Evolutionary conservation across 345 rosid genomes (phyloP).

Genomic region (Hirschfeldia incana): DNA sequence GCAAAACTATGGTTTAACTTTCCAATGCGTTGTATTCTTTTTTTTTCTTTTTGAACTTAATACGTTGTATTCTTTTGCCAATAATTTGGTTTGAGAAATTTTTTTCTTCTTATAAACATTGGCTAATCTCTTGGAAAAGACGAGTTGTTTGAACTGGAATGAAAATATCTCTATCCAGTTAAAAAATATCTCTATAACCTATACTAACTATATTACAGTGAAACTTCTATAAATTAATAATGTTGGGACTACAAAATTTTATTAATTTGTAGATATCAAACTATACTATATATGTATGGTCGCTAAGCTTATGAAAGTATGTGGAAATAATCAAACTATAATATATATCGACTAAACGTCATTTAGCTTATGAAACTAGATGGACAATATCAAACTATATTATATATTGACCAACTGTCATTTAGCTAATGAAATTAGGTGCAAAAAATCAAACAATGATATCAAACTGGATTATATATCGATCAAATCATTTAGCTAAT

Average conservation of each 20-base stretch:
- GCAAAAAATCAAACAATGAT: too few relatives aligned
- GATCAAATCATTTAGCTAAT: too few relatives aligned
- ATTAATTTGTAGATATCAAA: too few relatives aligned
- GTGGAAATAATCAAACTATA: not conserved
- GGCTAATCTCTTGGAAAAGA: not conserved
- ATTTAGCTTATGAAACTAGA: not conserved
- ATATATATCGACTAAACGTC: not conserved
- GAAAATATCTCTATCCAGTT: not conserved
- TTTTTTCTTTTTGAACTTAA: too few relatives aligned
- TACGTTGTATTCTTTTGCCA: too few relatives aligned
- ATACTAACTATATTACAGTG: not conserved
- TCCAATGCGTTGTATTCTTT: not conserved
- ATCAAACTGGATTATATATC: too few relatives aligned
- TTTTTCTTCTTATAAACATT: not conserved
- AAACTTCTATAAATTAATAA: too few relatives aligned
- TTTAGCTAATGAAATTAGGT: too few relatives aligned
- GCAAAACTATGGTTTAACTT: not conserved
- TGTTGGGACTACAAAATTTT: too few relatives aligned
- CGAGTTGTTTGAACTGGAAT: not conserved
- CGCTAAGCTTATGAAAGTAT: not conserved
- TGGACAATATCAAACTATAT: not conserved
- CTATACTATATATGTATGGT: not conserved
- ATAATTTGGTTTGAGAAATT: not conserved
- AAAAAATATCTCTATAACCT: not conserved
- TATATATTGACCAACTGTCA: not conserved